A percentile compares a stretch with the other conserved stretches of the same genome.
Conservation (phyloP, 208 protist species). For the Trypanosomatidae sp. region DNA sequence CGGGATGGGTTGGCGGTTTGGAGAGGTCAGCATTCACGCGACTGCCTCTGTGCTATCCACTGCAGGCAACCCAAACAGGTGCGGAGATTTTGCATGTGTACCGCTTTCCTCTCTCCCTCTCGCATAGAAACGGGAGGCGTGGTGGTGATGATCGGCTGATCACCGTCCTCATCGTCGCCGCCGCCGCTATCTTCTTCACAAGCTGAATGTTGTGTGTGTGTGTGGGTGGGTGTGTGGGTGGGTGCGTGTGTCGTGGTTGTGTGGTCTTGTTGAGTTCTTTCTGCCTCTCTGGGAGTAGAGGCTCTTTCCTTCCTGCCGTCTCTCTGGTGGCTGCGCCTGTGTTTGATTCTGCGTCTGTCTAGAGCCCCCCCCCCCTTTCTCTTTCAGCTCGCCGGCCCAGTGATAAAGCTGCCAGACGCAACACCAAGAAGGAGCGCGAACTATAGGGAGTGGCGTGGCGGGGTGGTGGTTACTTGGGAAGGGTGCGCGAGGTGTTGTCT, state of each 20-base stretch:
- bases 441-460: background rate
- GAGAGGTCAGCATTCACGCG: background rate
- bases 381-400: too few species aligned
- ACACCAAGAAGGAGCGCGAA: background rate
- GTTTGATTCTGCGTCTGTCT: conserved; percentile 7
- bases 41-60: background rate
- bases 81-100: background rate
- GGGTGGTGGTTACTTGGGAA: background rate
- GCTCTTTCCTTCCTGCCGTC: background rate
- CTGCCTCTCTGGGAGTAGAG: conserved; percentile 5
- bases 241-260: background rate
- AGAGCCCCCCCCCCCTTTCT: background rate
- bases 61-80: background rate
- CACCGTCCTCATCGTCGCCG: background rate
- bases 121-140: background rate
- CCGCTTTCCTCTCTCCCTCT: background rate
- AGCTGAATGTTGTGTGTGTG: background rate
- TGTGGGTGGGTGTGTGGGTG: background rate
- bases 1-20: background rate
- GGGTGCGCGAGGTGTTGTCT: background rate
- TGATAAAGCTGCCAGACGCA: background rate
- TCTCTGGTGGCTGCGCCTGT: background rate
- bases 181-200: conserved; percentile 1
- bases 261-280: background rate
- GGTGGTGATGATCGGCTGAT: background rate